A percentile compares a stretch with the other conserved stretches of the same genome.
phyloP scores from a whole-genome alignment of 495 filamentous ascomycete species.

The Trichocladium uniseriatum region DNA sequence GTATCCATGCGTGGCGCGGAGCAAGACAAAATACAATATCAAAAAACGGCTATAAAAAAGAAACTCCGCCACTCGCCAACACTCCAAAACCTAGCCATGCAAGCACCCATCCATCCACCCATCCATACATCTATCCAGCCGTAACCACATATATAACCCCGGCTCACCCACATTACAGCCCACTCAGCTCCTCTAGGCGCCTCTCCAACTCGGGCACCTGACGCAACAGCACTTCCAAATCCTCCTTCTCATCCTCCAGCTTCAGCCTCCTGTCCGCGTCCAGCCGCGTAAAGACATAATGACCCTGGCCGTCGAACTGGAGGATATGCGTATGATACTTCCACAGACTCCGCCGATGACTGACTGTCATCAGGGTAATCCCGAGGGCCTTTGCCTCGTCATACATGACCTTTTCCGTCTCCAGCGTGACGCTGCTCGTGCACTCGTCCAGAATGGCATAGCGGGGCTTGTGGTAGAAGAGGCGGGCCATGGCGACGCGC shows the following conservation, averaged over 20 bases:
- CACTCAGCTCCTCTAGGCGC: constrained; percentile 64
- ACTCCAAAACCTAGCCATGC: too few species aligned
- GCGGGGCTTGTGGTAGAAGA: constrained; percentile 90
- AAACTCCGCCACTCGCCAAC: too few species aligned
- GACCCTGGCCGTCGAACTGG: constrained; percentile 92
- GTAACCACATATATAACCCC: too few species aligned
- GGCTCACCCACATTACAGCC: background rate
- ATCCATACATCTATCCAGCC: too few species aligned
- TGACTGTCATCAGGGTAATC: constrained; percentile 94
- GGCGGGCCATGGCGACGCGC: constrained; percentile 91
- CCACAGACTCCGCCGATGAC: constrained; percentile 85
- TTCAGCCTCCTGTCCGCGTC: constrained; percentile 79
- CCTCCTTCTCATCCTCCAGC: constrained; percentile 95
- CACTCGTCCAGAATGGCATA: constrained; percentile 96
- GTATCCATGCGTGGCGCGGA: too few species aligned
- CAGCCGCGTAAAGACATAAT: constrained; percentile 80
- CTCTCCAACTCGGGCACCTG: constrained; percentile 80
- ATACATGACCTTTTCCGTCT: constrained; percentile 94
- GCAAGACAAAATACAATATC: too few species aligned
- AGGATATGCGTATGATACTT: constrained; percentile 89
- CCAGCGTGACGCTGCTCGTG: constrained; percentile 83
- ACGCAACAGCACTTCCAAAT: constrained; percentile 74
- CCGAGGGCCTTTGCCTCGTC: constrained; percentile 85
- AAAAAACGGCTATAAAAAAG: background rate
- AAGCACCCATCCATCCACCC: too few species aligned